Evolutionary conservation across 2,329 filamentous ascomycete genomes (phyloP).

Genomic region (Fusarium nygamai): DNA sequence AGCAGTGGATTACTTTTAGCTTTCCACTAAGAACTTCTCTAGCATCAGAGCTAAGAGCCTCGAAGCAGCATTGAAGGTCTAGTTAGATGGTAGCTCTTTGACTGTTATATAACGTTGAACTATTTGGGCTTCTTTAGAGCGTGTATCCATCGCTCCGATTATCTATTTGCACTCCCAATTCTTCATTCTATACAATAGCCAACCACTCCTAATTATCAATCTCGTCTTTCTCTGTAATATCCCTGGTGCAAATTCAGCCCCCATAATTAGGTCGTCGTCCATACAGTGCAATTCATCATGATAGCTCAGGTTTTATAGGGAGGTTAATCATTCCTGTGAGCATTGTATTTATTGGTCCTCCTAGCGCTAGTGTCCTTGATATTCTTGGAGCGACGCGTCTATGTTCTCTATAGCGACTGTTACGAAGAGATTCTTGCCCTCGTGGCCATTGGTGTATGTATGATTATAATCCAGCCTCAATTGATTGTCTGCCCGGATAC

Average conservation of each 20-base stretch:
- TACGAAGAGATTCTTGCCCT: too few species aligned
- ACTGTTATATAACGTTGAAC: neutral
- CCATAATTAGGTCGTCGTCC: neutral
- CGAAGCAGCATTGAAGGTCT: accelerated
- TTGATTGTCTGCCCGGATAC: too few species aligned
- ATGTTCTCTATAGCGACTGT: too few species aligned
- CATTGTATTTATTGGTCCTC: too few species aligned
- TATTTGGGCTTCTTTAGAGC: neutral
- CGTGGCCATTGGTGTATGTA: too few species aligned
- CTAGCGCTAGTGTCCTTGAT: too few species aligned
- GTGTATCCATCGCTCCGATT: accelerated
- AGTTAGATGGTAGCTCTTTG: neutral
- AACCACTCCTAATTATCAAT: neutral
- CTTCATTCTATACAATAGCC: neutral
- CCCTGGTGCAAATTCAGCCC: neutral
- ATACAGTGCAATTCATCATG: too few species aligned
- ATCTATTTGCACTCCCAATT: neutral
- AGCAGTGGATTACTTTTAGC: neutral
- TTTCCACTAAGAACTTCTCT: neutral
- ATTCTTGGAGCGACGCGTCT: too few species aligned
- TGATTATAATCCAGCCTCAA: too few species aligned
- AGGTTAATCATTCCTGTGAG: too few species aligned
- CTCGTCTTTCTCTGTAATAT: neutral
- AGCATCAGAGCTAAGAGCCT: neutral
- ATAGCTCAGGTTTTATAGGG: too few species aligned